Evolutionary conservation across 2,329 filamentous ascomycete species (phyloP), one percentile per base, ranked within the genome.

Genomic region (Pseudonectria foliicola): DNA sequence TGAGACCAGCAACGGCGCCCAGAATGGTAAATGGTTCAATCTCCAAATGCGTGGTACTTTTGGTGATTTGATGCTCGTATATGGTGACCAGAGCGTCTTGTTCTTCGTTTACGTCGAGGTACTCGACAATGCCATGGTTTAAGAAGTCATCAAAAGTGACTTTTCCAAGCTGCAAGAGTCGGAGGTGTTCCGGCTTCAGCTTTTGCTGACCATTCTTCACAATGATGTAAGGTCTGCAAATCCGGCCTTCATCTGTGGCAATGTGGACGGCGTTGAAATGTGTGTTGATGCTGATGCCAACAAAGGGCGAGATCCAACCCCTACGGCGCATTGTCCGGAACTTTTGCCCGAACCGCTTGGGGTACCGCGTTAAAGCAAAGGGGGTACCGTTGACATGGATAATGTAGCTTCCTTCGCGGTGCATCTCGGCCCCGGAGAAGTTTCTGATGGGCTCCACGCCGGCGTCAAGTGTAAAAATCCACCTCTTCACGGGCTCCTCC

Each of bases 21-120:
- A 98, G 75, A 32, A 98, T 82, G 2, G 92, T 98, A 56, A 98
- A 98, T 0, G 93, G 93, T 57, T 98, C 92, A 43, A 98, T 96
- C 61, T 98, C 92, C 40, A 96, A 70, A 63, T 98, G 93, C 0
- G 92, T 98, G 1, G 88, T 93, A 35, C 80, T 79, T 42, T 80
- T 75, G 13, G 79, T 82, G 45, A 96, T 86, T 40, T 94, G 82
- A 14, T 80, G 73, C 55, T 96, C 90, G 52, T 89, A 89, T 13
- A 95, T 76, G 4, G 90, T 85, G 46, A 98, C 93, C 36, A 95
- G 82, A 0, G 88, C 84, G 52, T 98, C 92, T 54, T 98, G 94
- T 62, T 98, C 92, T 61, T 98, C 93, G 61, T 98, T 98, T 49
- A 95, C 88, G 54, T 98, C 92, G 13, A 98, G 75, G 53, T 98